These are phyloP conservation scores for Volvox carteri DNA, from an alignment of 163 green algal genomes.

Conservation along the genomic window DNA sequence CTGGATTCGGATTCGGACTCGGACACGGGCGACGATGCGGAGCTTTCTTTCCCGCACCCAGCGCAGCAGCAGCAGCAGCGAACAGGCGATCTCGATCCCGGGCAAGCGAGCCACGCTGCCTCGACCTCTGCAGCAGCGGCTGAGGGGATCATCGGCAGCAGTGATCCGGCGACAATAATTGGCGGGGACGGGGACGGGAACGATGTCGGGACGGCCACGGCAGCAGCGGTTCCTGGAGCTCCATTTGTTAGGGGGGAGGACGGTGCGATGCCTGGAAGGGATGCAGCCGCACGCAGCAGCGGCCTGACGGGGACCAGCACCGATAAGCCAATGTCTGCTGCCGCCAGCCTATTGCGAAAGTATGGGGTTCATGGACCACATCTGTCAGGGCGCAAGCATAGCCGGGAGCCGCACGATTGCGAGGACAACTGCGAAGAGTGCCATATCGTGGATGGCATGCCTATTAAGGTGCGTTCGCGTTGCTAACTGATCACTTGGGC, in stretches of 20 bases:
- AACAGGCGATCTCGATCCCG: background rate
- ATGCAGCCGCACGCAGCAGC: constrained; percentile 5
- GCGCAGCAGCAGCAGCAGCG: constrained; percentile 10
- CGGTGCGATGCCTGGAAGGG: background rate
- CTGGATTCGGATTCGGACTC: constrained; percentile 77
- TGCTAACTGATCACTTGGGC: too few species aligned
- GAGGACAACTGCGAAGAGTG: constrained; percentile 58
- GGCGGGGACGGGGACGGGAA: too few species aligned
- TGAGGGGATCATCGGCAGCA: too few species aligned
- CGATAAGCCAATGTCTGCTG: background rate
- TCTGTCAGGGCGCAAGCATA: constrained; percentile 28
- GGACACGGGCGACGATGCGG: constrained; percentile 44
- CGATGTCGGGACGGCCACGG: too few species aligned
- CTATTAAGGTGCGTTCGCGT: constrained; percentile 33
- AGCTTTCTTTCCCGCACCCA: background rate
- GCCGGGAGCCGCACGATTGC: constrained; percentile 16
- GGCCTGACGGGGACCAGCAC: constrained; percentile 14
- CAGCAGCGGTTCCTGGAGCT: background rate
- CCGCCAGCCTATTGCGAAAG: constrained; percentile 18
- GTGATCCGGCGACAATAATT: too few species aligned
- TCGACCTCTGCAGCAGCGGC: background rate
- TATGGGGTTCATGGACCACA: background rate
- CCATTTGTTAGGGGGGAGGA: too few species aligned
- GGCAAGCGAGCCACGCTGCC: constrained; percentile 12
- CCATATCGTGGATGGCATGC: constrained; percentile 48